phyloP scores from a whole-genome alignment of 305 asterid genomes.

The Fraxinus latifolia region DNA sequence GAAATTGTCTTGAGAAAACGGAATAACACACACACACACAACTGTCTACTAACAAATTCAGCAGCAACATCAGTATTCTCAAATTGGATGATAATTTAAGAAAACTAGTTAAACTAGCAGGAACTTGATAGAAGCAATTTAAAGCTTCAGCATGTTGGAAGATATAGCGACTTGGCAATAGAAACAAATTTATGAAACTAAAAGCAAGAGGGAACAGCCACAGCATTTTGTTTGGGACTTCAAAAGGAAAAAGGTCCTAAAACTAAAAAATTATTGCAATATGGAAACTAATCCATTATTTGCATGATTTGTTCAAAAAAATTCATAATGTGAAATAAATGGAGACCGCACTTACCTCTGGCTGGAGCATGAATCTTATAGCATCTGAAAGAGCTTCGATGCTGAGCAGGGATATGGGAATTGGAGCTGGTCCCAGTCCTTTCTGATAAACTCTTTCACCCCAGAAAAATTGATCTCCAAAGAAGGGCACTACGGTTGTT shows the following conservation, averaged over 20 bases:
- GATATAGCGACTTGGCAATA: background rate
- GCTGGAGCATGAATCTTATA: slow-evolving; percentile 84
- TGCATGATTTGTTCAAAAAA: background rate
- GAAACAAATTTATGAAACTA: background rate
- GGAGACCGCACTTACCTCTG: slow-evolving; percentile 48
- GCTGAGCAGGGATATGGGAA: slow-evolving; percentile 76
- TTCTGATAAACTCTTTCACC: slow-evolving; percentile 72
- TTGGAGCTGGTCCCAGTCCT: slow-evolving; percentile 84
- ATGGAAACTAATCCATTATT: background rate
- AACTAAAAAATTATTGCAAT: background rate
- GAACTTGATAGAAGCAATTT: background rate
- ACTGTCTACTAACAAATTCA: background rate
- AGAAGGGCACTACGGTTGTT: slow-evolving; percentile 88
- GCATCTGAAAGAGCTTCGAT: slow-evolving; percentile 81
- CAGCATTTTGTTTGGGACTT: background rate
- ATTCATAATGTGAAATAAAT: background rate
- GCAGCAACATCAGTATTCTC: background rate
- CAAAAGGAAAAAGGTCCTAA: background rate
- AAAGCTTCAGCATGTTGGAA: background rate
- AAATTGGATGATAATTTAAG: background rate
- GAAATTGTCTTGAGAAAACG: too few species aligned
- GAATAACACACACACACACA: background rate
- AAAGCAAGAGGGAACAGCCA: background rate
- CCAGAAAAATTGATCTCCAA: slow-evolving; percentile 97
- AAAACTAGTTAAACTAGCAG: background rate